Conservation (phyloP, 257 asterid genomes). For the Gardenia jasminoides region DNA sequence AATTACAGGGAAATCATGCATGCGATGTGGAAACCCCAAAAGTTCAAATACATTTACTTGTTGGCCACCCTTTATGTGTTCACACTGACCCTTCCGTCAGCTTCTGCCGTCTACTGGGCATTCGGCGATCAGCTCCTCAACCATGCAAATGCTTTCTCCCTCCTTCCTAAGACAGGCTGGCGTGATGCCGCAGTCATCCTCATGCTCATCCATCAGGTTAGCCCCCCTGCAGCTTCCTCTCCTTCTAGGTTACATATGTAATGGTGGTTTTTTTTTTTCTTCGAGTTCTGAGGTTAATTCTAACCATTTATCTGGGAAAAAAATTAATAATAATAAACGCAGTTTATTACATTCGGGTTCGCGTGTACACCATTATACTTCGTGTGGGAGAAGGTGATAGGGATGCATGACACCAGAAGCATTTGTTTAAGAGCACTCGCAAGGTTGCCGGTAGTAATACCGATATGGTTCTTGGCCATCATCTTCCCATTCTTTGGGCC, state of each 20-base stretch:
- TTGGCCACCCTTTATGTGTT: constrained; percentile 80
- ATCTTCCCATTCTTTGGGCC: constrained; percentile 96
- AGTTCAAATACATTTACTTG: constrained; percentile 87
- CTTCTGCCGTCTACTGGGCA: constrained; percentile 93
- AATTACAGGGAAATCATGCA: constrained; percentile 81
- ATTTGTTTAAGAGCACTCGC: constrained; percentile 83
- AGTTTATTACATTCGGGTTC: constrained; percentile 92
- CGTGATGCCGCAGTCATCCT: constrained; percentile 88
- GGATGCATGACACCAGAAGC: constrained; percentile 88
- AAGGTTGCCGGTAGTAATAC: constrained; percentile 82
- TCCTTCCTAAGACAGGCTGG: constrained; percentile 64
- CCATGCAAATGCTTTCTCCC: constrained; percentile 87
- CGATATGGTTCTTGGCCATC: constrained; percentile 95
- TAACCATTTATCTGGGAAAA: neutral
- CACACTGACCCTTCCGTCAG: constrained; percentile 87
- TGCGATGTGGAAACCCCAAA: constrained; percentile 99
- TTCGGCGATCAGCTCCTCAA: constrained; percentile 79
- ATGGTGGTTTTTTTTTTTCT: neutral
- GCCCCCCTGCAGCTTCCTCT: neutral
- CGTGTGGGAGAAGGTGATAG: constrained; percentile 97
- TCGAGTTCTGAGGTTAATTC: neutral
- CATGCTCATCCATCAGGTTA: constrained; percentile 93
- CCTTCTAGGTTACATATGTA: neutral
- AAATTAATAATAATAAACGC: neutral
- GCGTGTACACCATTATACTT: constrained; percentile 93